Evolutionary conservation across 2,329 filamentous ascomycete genomes (phyloP).

Genomic region (Calonectria pteridis): DNA sequence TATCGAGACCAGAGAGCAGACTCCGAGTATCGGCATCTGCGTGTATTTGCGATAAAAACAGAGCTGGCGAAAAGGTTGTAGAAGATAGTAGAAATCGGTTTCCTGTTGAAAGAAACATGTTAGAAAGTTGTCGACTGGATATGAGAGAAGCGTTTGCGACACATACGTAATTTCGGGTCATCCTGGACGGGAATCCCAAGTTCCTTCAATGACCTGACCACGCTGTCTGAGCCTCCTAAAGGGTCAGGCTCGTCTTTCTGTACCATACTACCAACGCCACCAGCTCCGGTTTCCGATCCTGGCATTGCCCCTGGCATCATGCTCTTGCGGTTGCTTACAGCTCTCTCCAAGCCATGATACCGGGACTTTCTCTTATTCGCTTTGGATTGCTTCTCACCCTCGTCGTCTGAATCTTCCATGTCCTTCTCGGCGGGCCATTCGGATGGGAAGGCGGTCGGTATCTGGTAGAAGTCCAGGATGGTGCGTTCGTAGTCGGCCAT

Average conservation of each 20-base stretch:
- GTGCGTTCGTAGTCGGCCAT: constrained; percentile 81
- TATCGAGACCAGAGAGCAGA: constrained; percentile 84
- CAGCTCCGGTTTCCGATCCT: constrained; percentile 74
- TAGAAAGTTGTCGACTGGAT: constrained; percentile 24
- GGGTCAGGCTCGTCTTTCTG: constrained; percentile 95
- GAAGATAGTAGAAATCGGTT: constrained; percentile 97
- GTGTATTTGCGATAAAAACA: constrained; percentile 95
- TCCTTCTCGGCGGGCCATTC: constrained; percentile 89
- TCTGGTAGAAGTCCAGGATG: constrained; percentile 90
- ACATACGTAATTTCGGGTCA: constrained; percentile 80
- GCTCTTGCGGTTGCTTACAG: constrained; percentile 75
- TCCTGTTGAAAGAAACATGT: constrained; percentile 58
- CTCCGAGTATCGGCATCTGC: constrained; percentile 85
- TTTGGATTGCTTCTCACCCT: constrained; percentile 64
- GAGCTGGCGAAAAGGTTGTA: constrained; percentile 91
- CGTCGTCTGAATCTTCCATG: constrained; percentile 74
- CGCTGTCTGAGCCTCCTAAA: constrained; percentile 87
- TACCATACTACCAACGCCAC: constrained; percentile 81
- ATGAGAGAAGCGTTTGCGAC: constrained; percentile 6
- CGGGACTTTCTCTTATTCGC: constrained; percentile 76
- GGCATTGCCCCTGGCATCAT: constrained; percentile 75
- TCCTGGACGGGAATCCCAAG: constrained; percentile 87
- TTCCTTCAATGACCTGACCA: constrained; percentile 82
- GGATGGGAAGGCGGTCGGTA: constrained; percentile 81
- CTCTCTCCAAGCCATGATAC: constrained; percentile 86